Evolutionary conservation across 108 stramenopile species (phyloP).

Genomic region (Fragilariopsis cylindrus): DNA sequence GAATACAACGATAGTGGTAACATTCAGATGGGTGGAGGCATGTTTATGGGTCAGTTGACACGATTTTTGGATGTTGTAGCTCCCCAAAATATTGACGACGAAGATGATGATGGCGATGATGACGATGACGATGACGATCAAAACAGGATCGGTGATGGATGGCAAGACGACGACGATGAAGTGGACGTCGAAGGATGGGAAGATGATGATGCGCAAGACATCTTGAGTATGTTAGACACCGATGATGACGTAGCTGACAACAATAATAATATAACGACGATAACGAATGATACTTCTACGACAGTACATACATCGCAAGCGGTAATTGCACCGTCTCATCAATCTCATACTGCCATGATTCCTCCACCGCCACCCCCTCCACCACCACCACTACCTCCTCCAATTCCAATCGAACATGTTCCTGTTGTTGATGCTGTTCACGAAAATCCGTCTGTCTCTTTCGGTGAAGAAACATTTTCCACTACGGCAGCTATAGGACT

Average conservation of each 20-base stretch:
- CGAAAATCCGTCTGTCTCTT: too few species aligned
- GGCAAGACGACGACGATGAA: slow-evolving; percentile 1
- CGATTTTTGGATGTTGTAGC: slow-evolving; percentile 37
- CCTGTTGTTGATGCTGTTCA: neutral
- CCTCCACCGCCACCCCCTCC: neutral
- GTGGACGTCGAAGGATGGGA: neutral
- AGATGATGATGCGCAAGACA: neutral
- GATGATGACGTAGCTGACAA: slow-evolving; percentile 2
- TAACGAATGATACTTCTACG: neutral
- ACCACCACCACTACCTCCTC: neutral
- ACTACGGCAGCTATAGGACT: neutral
- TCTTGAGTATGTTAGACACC: neutral
- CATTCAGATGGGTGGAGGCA: slow-evolving; percentile 15
- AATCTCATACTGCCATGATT: too few species aligned
- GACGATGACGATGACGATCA: neutral
- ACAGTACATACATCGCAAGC: neutral
- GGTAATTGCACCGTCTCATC: neutral
- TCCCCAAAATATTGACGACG: neutral
- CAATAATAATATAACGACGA: neutral
- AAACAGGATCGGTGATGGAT: slow-evolving; percentile 1
- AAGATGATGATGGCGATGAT: slow-evolving; percentile 19
- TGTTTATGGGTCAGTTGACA: slow-evolving; percentile 43
- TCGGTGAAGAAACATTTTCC: neutral
- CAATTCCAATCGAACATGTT: neutral
- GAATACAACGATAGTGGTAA: neutral